Conservation (phyloP, 2,329 filamentous ascomycete species). For the Calonectria montana region DNA sequence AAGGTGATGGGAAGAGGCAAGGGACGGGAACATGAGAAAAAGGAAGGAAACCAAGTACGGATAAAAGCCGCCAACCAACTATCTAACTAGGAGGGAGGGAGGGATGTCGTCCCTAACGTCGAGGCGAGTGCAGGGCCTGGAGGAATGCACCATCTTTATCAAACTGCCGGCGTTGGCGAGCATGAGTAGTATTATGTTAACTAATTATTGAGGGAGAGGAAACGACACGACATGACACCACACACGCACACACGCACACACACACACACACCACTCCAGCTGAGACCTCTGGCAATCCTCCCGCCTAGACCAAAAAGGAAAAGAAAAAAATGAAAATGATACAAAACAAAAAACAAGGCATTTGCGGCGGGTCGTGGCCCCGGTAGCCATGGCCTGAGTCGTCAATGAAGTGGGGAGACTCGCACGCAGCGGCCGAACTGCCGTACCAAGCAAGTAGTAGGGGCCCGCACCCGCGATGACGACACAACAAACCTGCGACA, state of each 20-base stretch:
- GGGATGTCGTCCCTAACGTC: background rate
- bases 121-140: background rate
- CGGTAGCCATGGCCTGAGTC: background rate
- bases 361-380: background rate
- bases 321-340: background rate
- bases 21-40: background rate
- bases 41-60: background rate
- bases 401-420: background rate
- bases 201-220: background rate
- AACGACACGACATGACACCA: too few relatives aligned
- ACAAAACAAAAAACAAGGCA: constrained; percentile 1
- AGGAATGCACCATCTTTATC: background rate
- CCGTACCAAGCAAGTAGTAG: background rate
- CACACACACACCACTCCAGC: background rate
- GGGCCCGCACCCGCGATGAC: background rate
- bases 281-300: background rate
- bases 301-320: background rate
- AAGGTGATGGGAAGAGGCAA: background rate
- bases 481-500: constrained; percentile 7
- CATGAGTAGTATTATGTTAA: too few relatives aligned
- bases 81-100: background rate
- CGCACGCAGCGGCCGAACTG: background rate
- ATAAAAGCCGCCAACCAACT: too few relatives aligned
- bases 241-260: background rate
- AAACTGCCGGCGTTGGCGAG: background rate